A percentile compares a stretch with the other conserved stretches of the same genome.
Conservation (phyloP, 2,329 filamentous ascomycete genomes). For the Aspergillus caelatus region DNA sequence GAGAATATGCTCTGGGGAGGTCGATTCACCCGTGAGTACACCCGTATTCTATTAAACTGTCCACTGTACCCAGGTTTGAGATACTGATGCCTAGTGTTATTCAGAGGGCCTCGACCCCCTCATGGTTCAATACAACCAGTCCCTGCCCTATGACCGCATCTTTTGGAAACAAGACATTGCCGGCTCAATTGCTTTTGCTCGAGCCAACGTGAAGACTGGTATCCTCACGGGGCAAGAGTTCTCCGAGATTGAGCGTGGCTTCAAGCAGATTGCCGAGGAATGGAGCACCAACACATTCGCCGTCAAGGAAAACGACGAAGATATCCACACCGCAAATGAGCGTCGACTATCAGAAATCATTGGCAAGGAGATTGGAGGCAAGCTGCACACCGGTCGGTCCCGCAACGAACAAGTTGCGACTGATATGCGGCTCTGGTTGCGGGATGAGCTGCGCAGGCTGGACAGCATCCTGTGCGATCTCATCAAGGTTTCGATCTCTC, state of each 20-base stretch:
- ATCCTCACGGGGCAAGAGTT: slow-evolving; percentile 77
- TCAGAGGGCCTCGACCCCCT: slow-evolving; percentile 79
- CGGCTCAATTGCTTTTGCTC: slow-evolving; percentile 78
- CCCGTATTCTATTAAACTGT: slow-evolving; percentile 17
- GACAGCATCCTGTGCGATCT: slow-evolving; percentile 70
- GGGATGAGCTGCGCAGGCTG: slow-evolving; percentile 71
- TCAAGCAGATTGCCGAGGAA: slow-evolving; percentile 57
- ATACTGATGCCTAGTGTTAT: slow-evolving; percentile 20
- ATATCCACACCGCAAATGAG: slow-evolving; percentile 72
- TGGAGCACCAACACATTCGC: slow-evolving; percentile 45
- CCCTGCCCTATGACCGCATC: slow-evolving; percentile 74
- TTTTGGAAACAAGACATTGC: slow-evolving; percentile 81
- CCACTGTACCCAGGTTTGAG: slow-evolving; percentile 1
- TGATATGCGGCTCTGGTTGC: slow-evolving; percentile 88
- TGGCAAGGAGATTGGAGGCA: slow-evolving; percentile 80
- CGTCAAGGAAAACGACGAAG: slow-evolving; percentile 51
- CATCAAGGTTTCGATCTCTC: slow-evolving; percentile 67
- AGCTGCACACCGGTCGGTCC: slow-evolving; percentile 85
- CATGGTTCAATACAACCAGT: slow-evolving; percentile 84
- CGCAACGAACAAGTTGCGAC: slow-evolving; percentile 89
- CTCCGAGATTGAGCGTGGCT: slow-evolving; percentile 70
- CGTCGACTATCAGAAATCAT: slow-evolving; percentile 80
- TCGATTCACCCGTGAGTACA: slow-evolving; percentile 57
- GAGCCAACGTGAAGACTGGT: slow-evolving; percentile 74
- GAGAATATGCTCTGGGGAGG: slow-evolving; percentile 64